Evolutionary conservation across 2,329 filamentous ascomycete genomes (phyloP).

Genomic region (Orbilia ellipsospora): DNA sequence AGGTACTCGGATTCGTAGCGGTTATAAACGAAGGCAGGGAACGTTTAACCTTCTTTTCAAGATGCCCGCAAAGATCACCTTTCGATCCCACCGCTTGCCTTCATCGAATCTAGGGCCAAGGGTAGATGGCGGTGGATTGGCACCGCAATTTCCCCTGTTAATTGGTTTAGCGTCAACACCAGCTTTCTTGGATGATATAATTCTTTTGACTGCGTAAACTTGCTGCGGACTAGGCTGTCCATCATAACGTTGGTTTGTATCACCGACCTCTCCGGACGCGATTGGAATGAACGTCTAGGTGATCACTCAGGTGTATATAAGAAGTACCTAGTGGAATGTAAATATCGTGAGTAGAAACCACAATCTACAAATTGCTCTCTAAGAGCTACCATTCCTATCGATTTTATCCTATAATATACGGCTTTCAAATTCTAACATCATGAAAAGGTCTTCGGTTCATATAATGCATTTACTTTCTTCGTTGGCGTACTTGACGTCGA

Average conservation of each 20-base stretch:
- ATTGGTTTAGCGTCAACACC: neutral
- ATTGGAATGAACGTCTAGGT: neutral
- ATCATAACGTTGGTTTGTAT: conserved; percentile 36
- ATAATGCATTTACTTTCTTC: conserved; percentile 34
- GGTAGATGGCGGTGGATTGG: too few relatives aligned
- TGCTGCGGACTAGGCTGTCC: conserved; percentile 25
- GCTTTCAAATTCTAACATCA: conserved; percentile 25
- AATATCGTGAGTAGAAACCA: conserved; percentile 8
- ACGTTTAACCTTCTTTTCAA: too few relatives aligned
- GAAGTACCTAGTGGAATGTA: neutral
- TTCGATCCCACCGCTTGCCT: too few relatives aligned
- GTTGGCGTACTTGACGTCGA: conserved; percentile 31
- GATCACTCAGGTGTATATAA: neutral
- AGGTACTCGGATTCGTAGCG: neutral
- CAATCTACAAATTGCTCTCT: neutral
- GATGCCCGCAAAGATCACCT: too few relatives aligned
- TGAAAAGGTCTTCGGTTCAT: conserved; percentile 4
- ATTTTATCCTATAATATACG: conserved; percentile 10
- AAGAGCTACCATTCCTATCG: conserved; percentile 8
- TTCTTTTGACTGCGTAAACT: neutral
- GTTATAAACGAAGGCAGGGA: neutral
- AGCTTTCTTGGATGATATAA: conserved; percentile 21
- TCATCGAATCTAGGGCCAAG: too few relatives aligned
- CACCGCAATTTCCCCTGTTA: conserved; percentile 1
- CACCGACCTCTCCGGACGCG: conserved; percentile 1